phyloP scores from a whole-genome alignment of 257 asterid genomes.

The Rehmannia glutinosa region DNA sequence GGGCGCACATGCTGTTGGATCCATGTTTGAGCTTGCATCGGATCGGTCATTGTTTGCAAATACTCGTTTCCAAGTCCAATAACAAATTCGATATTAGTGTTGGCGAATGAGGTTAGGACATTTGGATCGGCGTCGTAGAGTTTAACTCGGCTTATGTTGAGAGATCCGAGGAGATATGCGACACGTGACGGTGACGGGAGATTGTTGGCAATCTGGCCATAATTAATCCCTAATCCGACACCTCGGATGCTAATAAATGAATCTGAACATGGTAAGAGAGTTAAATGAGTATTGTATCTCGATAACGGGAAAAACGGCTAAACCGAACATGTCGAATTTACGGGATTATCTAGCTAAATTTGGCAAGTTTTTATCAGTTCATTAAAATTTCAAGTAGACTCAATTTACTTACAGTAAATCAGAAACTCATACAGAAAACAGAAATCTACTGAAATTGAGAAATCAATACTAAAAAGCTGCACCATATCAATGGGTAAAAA shows the following conservation, averaged over 20 bases:
- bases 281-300: neutral
- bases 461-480: neutral
- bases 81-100: slow-evolving; percentile 65
- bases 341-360: neutral
- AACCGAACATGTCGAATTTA: neutral
- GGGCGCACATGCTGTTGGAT: slow-evolving; percentile 73
- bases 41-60: slow-evolving; percentile 62
- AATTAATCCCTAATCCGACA: slow-evolving; percentile 83
- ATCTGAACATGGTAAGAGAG: slow-evolving; percentile 28
- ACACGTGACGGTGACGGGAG: slow-evolving; percentile 82
- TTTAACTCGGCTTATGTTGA: slow-evolving; percentile 73
- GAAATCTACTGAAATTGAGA: neutral
- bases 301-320: neutral
- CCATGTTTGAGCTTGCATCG: slow-evolving; percentile 76
- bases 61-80: slow-evolving; percentile 80
- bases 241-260: slow-evolving; percentile 28
- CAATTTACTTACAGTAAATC: neutral
- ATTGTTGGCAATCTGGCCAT: slow-evolving; percentile 90
- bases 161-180: slow-evolving; percentile 53
- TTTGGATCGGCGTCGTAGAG: slow-evolving; percentile 87
- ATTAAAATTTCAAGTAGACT: neutral
- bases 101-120: slow-evolving; percentile 65
- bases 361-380: neutral
- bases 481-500: slow-evolving; percentile 6
- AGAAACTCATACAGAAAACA: no score